These are phyloP conservation scores for Edaphochlamys debaryana DNA, from an alignment of 139 green algal species.

Conservation along the genomic window DNA sequence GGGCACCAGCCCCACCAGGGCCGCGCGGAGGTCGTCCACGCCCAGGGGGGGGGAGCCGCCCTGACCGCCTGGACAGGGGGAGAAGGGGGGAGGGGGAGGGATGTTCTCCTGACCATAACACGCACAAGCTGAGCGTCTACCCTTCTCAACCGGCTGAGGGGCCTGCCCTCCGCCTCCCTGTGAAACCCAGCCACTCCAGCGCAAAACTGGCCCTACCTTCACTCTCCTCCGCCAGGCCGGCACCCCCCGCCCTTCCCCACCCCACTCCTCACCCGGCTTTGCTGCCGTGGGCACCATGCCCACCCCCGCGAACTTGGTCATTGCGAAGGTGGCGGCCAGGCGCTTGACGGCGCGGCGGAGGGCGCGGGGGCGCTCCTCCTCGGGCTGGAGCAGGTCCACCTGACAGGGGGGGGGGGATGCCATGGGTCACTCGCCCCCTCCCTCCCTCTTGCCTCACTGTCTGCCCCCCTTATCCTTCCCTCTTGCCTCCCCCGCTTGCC, in stretches of 20 bases:
- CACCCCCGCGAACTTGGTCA: conserved; percentile 86
- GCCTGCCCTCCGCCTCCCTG: too few species aligned
- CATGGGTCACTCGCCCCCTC: too few species aligned
- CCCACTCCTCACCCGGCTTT: conserved; percentile 55
- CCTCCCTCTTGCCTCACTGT: too few species aligned
- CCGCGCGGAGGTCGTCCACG: conserved; percentile 14
- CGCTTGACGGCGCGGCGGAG: conserved; percentile 52
- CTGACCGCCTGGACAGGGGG: neutral
- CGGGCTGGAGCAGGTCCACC: conserved; percentile 68
- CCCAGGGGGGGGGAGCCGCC: conserved; percentile 22
- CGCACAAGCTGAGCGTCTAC: too few species aligned
- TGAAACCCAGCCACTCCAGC: too few species aligned
- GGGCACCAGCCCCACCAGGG: conserved; percentile 46
- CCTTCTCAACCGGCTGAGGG: too few species aligned
- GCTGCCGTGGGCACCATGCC: conserved; percentile 80
- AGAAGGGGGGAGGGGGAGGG: neutral
- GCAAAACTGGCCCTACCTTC: too few species aligned
- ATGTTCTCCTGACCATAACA: too few species aligned
- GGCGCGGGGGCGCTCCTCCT: conserved; percentile 63
- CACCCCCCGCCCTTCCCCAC: neutral
- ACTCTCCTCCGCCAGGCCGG: too few species aligned
- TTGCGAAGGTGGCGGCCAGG: conserved; percentile 71
- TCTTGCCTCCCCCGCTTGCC: neutral
- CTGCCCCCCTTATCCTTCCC: too few species aligned
- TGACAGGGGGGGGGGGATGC: neutral